Evolutionary conservation across 805 yeast genomes (phyloP).

Genomic region (Saccharomycodes ludwigii): DNA sequence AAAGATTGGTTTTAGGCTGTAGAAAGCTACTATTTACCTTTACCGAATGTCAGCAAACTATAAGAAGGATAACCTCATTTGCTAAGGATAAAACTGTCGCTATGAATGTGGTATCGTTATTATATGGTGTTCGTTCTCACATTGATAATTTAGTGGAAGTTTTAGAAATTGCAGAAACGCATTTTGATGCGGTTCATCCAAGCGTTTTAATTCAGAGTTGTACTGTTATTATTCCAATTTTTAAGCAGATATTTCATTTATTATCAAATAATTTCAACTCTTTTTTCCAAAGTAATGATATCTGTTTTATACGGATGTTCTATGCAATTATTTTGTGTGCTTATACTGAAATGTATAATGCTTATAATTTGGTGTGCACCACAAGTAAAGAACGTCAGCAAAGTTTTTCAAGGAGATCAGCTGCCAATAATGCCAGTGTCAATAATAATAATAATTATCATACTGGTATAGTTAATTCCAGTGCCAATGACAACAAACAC

Average conservation of each 20-base stretch:
- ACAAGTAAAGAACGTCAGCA: conserved; percentile 8
- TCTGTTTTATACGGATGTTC: conserved; percentile 52
- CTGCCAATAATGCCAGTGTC: conserved; percentile 1
- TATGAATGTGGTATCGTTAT: conserved; percentile 37
- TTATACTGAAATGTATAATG: conserved; percentile 55
- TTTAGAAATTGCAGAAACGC: conserved; percentile 39
- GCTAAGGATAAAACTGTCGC: conserved; percentile 44
- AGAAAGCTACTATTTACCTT: conserved; percentile 50
- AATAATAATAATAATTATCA: no score
- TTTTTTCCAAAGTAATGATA: conserved; percentile 46
- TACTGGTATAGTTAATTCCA: no score
- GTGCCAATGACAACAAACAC: no score
- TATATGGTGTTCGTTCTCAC: conserved; percentile 40
- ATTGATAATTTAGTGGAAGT: conserved; percentile 46
- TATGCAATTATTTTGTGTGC: conserved; percentile 50
- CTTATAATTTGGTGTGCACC: conserved; percentile 39
- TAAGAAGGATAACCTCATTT: conserved; percentile 44
- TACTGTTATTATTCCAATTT: conserved; percentile 29
- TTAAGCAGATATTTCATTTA: conserved; percentile 37
- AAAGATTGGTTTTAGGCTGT: conserved; percentile 27
- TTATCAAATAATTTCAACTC: conserved; percentile 35
- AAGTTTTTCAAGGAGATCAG: conserved; percentile 6
- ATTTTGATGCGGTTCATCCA: conserved; percentile 21
- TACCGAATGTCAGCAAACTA: conserved; percentile 50
- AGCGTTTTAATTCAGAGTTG: conserved; percentile 27